Evolutionary conservation across 192 early-diverging fungal genomes (phyloP).

Genomic region (Umbelopsis ramanniana): DNA sequence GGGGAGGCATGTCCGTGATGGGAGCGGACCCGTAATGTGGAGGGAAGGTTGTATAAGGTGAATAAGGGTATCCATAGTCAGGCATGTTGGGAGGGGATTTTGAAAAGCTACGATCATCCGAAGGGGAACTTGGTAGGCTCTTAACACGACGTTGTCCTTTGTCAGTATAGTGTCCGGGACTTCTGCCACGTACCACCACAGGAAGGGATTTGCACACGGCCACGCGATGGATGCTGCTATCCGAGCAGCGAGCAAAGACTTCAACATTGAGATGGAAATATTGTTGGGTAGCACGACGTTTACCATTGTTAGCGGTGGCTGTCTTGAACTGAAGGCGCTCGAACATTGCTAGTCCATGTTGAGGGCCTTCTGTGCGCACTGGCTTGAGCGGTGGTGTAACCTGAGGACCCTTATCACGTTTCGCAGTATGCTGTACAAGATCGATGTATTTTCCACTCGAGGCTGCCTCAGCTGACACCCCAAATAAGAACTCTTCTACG

Average conservation of each 20-base stretch:
- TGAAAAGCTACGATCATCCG: slow-evolving; percentile 14
- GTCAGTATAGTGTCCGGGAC: slow-evolving; percentile 87
- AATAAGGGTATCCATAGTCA: slow-evolving; percentile 20
- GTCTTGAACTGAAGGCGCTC: slow-evolving; percentile 95
- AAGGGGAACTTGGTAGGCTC: slow-evolving; percentile 3
- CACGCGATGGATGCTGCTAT: slow-evolving; percentile 55
- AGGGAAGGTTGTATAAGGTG: slow-evolving; percentile 9
- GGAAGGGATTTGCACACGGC: slow-evolving; percentile 73
- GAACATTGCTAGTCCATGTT: slow-evolving; percentile 67
- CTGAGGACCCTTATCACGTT: slow-evolving; percentile 94
- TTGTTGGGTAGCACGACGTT: slow-evolving; percentile 88
- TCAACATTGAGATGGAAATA: slow-evolving; percentile 80
- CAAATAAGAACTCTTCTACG: slow-evolving; percentile 70
- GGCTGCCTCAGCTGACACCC: slow-evolving; percentile 72
- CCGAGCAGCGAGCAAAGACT: slow-evolving; percentile 68
- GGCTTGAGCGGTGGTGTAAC: slow-evolving; percentile 65
- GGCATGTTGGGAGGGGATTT: slow-evolving; percentile 19
- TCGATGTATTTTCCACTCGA: slow-evolving; percentile 75
- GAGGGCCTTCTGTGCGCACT: slow-evolving; percentile 62
- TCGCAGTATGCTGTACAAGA: slow-evolving; percentile 86
- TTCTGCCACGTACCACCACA: slow-evolving; percentile 86
- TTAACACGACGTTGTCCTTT: slow-evolving; percentile 12
- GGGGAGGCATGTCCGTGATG: slow-evolving; percentile 12
- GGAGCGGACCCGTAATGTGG: neutral
- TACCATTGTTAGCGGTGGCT: slow-evolving; percentile 91